Evolutionary conservation across 441 rosid species (phyloP).

Genomic region (Populus hybrid): DNA sequence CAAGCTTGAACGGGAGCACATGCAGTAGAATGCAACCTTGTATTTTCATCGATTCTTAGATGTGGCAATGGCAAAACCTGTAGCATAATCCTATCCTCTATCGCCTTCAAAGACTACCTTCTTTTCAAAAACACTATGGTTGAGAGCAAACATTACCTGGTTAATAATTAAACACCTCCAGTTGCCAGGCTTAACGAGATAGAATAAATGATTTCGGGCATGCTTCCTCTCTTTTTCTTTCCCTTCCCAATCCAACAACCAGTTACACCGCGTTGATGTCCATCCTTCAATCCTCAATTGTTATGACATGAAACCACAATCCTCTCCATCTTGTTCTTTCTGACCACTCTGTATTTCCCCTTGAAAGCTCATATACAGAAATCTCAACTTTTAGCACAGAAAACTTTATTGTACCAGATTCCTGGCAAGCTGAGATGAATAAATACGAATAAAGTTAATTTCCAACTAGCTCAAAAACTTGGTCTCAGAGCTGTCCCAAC

Average conservation of each 20-base stretch:
- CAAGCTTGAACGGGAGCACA: background rate
- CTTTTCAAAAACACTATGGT: background rate
- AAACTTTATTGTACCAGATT: slow-evolving; percentile 10
- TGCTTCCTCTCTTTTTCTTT: no score
- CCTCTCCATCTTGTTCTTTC: background rate
- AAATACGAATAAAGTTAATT: background rate
- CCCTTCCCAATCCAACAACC: background rate
- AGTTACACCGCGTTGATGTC: background rate
- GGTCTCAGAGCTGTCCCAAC: slow-evolving; percentile 11
- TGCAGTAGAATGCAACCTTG: background rate
- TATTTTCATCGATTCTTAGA: background rate
- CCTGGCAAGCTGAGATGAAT: background rate
- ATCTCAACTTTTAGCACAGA: background rate
- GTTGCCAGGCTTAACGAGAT: background rate
- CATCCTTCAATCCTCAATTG: background rate
- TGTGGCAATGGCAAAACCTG: background rate
- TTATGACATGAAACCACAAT: background rate
- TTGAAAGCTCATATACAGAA: no score
- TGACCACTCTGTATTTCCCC: background rate
- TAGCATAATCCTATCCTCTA: background rate
- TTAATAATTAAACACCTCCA: background rate
- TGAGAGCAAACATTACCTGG: background rate
- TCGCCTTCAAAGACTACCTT: background rate
- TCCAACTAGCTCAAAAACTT: slow-evolving; percentile 5
- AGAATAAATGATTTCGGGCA: no score